phyloP scores from a whole-genome alignment of 78 protist genomes.

The Dictyostelium brefeldianum region DNA sequence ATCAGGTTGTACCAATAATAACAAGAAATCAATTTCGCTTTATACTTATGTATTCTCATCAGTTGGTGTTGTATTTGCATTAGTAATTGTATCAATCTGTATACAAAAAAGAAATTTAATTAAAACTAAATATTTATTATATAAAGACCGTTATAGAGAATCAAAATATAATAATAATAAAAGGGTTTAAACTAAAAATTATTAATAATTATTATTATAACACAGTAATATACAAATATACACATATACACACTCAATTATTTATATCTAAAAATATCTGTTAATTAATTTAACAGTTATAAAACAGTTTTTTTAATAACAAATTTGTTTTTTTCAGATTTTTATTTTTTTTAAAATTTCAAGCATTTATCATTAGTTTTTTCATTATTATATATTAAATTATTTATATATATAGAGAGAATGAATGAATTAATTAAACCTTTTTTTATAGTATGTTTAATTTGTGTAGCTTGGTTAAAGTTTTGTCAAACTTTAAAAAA shows the following conservation, averaged over 20 bases:
- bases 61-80: neutral
- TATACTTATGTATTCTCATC: neutral
- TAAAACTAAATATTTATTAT: conserved; percentile 2
- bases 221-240: too few relatives aligned
- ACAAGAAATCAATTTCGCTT: neutral
- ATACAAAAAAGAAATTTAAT: neutral
- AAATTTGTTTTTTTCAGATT: too few relatives aligned
- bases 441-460: neutral
- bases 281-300: too few relatives aligned
- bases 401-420: neutral
- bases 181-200: neutral
- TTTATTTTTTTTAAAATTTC: too few relatives aligned
- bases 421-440: neutral
- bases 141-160: neutral
- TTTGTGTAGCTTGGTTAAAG: conserved; percentile 12
- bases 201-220: too few relatives aligned
- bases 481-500: neutral
- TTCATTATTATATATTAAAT: too few relatives aligned
- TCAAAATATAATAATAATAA: conserved; percentile 13
- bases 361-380: too few relatives aligned
- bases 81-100: neutral
- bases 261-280: too few relatives aligned
- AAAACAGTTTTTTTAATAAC: too few relatives aligned
- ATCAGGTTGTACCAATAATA: neutral
- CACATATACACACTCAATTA: too few relatives aligned